Percentiles rank a stretch among this genome's conserved stretches.
These are phyloP conservation scores for Parascedosporium putredinis DNA, from an alignment of 2,329 filamentous ascomycete genomes.

Conservation along the genomic window DNA sequence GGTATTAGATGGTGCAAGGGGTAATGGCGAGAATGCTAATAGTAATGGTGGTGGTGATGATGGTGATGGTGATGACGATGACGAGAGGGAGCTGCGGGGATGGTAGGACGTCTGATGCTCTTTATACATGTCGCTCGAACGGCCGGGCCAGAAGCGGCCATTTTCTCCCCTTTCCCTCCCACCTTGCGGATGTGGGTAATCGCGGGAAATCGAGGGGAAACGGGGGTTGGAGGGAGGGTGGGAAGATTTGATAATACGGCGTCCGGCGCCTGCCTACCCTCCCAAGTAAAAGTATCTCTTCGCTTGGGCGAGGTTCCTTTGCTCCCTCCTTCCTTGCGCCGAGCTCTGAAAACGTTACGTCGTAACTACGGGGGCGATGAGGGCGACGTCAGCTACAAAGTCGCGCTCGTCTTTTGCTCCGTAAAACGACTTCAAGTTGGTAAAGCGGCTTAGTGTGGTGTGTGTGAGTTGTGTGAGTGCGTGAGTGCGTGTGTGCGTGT, in stretches of 20 bases:
- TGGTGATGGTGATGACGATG: constrained; percentile 4
- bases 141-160: not conserved
- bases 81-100: constrained; percentile 2
- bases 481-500: too few species aligned
- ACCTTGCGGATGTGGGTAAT: not conserved
- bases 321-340: not conserved
- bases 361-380: not conserved
- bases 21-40: not conserved
- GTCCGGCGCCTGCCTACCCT: too few species aligned
- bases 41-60: not conserved
- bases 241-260: not conserved
- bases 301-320: too few species aligned
- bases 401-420: not conserved
- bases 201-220: not conserved
- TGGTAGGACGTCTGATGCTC: not conserved
- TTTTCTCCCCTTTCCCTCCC: not conserved
- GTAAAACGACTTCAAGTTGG: not conserved
- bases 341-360: not conserved
- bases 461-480: not conserved
- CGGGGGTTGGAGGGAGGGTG: not conserved
- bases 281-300: too few species aligned
- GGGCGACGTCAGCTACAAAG: not conserved
- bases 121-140: constrained; percentile 3
- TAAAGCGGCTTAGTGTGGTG: not conserved
- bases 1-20: not conserved